Base-by-base conservation (phyloP, 306 rosid species). In the Boehmeria nivea region DNA sequence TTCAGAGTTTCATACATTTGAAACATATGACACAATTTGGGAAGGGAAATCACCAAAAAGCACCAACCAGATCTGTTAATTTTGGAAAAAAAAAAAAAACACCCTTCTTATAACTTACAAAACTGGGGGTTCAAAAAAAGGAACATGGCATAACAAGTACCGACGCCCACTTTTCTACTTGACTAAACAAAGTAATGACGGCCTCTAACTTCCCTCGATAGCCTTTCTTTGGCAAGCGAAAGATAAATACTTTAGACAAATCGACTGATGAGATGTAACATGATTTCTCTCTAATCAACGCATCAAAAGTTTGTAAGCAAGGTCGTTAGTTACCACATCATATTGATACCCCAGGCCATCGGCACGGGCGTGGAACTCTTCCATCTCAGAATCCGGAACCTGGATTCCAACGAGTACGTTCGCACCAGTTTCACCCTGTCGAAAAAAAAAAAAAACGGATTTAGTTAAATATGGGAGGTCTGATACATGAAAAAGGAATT, bases 341-440 rank as follows among this genome's bases (percentile, higher is more conserved):
- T 83, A 87, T 22, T 87, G 94, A 43, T 73, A 93, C 51, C 84
- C 89, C 25, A 93, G 88, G 43, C 43, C 37, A 49, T 44, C 40
- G 6, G 94, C 89, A 19, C 49, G 66, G 9, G 40, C 69, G 34
- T 59, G 81, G 61, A 87, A 93, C 55, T 85, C 94, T 19, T 57
- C 78, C 76, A 87, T 69, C 71, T 87, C 94, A 3, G 26, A 43
- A 34, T 25, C 43, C 1, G 77, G 60, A 39, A 93, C 79, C 71
- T 93, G 95, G 46, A 93, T 63, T 42, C 95, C 99, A n/a, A 93
- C 94, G 61, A 87, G 69, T 18, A 87, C 83, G 46, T 87, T 79
- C 65, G 94, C 96, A 39, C 94, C 94, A 42, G 84, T 65, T 73
- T 77, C 94, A 72, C 99, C 96, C 96, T 87, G 72, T 76, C 44